Percentiles rank a stretch among this genome's conserved stretches.
These are phyloP conservation scores for Talaromyces sp. DNA, from an alignment of 2,329 filamentous ascomycete genomes.

Conservation along the genomic window DNA sequence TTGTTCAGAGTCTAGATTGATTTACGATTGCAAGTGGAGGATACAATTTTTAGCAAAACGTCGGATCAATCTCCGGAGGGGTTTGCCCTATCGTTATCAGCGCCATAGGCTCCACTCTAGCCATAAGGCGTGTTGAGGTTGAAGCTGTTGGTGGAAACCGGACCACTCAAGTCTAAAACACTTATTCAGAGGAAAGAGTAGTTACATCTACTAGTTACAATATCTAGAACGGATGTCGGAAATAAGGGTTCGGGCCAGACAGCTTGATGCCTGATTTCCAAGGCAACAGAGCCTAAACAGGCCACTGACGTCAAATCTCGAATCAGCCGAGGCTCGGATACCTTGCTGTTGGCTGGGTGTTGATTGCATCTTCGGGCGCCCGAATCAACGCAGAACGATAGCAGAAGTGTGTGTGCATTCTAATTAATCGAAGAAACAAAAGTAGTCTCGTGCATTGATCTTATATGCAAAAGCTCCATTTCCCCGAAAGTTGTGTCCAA, in stretches of 20 bases:
- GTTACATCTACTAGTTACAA: too few species aligned
- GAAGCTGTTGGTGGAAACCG: not conserved
- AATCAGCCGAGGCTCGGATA: constrained; percentile 1
- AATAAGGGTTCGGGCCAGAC: not conserved
- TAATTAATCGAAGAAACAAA: not conserved
- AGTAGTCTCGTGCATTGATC: not conserved
- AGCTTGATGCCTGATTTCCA: not conserved
- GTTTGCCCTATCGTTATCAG: not conserved
- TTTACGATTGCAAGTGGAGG: not conserved
- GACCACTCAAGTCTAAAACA: too few species aligned
- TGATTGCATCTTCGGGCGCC: not conserved
- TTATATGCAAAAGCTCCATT: not conserved
- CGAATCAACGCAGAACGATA: not conserved
- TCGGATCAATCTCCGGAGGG: not conserved
- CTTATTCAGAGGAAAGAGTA: too few species aligned
- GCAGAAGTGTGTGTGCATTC: not conserved
- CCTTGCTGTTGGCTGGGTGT: not conserved
- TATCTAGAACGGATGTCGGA: not conserved
- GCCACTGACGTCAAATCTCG: constrained; percentile 3
- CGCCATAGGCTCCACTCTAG: not conserved
- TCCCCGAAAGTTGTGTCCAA: not conserved
- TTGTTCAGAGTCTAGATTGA: too few species aligned
- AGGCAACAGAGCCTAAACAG: not conserved
- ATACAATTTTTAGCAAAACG: not conserved
- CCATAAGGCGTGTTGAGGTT: not conserved